These are phyloP conservation scores for Peziza echinospora DNA, from an alignment of 495 filamentous ascomycete species.

Conservation along the genomic window DNA sequence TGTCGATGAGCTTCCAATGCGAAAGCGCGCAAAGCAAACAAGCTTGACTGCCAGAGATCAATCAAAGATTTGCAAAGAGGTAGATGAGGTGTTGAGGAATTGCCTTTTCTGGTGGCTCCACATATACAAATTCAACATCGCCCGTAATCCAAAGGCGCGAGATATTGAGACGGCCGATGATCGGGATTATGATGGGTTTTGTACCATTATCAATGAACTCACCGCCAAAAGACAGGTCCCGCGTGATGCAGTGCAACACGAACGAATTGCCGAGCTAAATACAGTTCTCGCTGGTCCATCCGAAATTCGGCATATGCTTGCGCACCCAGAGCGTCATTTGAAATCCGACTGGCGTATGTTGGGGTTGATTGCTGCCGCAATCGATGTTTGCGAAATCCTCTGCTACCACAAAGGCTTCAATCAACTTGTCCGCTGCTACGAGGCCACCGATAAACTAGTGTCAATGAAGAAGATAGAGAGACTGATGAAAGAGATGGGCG, in stretches of 20 bases:
- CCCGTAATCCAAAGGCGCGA: constrained; percentile 1
- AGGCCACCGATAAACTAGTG: not conserved
- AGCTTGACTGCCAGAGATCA: not conserved
- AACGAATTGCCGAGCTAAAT: constrained; percentile 2
- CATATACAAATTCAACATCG: constrained; percentile 4
- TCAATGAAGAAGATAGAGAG: not conserved
- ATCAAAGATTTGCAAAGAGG: not conserved
- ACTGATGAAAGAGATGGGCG: too few species aligned
- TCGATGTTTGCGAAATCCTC: constrained; percentile 5
- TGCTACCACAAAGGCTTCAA: not conserved
- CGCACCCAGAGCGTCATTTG: constrained; percentile 1
- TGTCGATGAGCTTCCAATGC: not conserved
- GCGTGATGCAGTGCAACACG: constrained; percentile 1
- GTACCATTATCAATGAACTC: constrained; percentile 2
- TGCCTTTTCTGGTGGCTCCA: constrained; percentile 2
- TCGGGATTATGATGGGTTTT: constrained; percentile 3
- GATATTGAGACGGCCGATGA: constrained; percentile 1
- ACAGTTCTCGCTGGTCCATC: constrained; percentile 2
- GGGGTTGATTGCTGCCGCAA: constrained; percentile 6
- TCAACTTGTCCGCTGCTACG: not conserved
- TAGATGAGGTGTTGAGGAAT: not conserved
- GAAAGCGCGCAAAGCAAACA: not conserved
- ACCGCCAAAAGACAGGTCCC: constrained; percentile 1
- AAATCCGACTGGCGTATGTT: constrained; percentile 4
- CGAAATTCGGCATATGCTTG: constrained; percentile 5